Evolutionary conservation across 179 eudicot species (phyloP).

Genomic region (Drosera spatulata): DNA sequence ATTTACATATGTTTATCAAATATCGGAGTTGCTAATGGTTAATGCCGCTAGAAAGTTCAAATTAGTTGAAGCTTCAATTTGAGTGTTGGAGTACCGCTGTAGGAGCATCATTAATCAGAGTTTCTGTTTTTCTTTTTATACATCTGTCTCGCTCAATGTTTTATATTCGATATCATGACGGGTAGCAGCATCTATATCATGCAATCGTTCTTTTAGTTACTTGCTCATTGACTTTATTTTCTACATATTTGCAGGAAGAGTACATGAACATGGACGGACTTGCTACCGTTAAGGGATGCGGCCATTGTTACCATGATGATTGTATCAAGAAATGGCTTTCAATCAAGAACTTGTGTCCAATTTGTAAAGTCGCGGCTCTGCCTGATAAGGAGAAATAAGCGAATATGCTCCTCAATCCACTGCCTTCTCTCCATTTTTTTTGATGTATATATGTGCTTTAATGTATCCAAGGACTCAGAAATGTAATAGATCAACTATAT

Average conservation of each 20-base stretch:
- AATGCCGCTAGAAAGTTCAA: neutral
- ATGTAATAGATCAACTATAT: too few species aligned
- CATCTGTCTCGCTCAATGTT: too few species aligned
- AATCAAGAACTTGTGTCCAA: slow-evolving; percentile 68
- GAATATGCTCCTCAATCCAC: neutral
- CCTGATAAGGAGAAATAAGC: slow-evolving; percentile 33
- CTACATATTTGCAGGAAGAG: slow-evolving; percentile 39
- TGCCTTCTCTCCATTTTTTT: neutral
- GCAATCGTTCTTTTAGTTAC: neutral
- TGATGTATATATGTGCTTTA: too few species aligned
- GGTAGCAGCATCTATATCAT: neutral
- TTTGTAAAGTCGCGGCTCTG: slow-evolving; percentile 59
- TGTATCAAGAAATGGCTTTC: slow-evolving; percentile 73
- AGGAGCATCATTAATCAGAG: too few species aligned
- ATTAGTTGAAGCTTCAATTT: neutral
- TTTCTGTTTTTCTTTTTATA: too few species aligned
- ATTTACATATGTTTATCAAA: neutral
- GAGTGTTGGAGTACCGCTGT: too few species aligned
- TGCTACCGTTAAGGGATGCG: slow-evolving; percentile 45
- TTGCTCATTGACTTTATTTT: neutral
- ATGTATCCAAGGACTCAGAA: too few species aligned
- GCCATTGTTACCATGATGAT: slow-evolving; percentile 66
- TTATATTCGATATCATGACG: too few species aligned
- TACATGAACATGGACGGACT: slow-evolving; percentile 67
- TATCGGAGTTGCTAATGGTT: neutral